Conservation (phyloP, 169 alveolate species). For the Cryptosporidium andersoni region DNA sequence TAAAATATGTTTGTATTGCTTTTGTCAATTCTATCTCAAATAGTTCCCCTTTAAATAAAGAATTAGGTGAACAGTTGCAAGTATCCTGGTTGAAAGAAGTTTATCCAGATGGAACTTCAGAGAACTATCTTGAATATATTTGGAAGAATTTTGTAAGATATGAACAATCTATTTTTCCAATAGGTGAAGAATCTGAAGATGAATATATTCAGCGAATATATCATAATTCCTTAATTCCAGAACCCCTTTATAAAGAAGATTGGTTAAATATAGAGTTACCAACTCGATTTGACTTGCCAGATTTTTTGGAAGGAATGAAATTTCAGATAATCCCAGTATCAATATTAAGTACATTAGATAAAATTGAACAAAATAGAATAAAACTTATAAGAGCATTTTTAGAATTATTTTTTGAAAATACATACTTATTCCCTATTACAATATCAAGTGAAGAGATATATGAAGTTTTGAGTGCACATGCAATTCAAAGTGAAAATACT, state of each 20-base stretch:
- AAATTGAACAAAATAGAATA: slow-evolving; percentile 6
- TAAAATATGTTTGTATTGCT: slow-evolving; percentile 27
- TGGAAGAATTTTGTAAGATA: slow-evolving; percentile 49
- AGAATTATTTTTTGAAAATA: slow-evolving; percentile 53
- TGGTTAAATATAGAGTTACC: slow-evolving; percentile 48
- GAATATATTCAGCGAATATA: slow-evolving; percentile 28
- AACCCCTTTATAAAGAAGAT: slow-evolving; percentile 47
- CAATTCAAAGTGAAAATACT: slow-evolving; percentile 23
- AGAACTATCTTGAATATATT: slow-evolving; percentile 11
- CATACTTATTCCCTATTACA: slow-evolving; percentile 25
- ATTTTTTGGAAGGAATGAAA: slow-evolving; percentile 10
- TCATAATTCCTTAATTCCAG: slow-evolving; percentile 27
- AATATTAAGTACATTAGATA: slow-evolving; percentile 28
- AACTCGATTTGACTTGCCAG: slow-evolving; percentile 47
- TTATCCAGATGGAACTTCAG: neutral
- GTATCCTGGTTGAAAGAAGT: slow-evolving; percentile 15
- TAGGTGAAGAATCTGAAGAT: slow-evolving; percentile 38
- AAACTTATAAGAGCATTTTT: slow-evolving; percentile 37
- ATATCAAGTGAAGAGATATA: slow-evolving; percentile 26
- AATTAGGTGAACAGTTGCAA: slow-evolving; percentile 9
- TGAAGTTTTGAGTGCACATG: slow-evolving; percentile 28
- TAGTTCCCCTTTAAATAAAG: neutral
- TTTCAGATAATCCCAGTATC: slow-evolving; percentile 11
- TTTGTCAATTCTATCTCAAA: neutral
- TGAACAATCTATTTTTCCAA: slow-evolving; percentile 55